These are phyloP conservation scores for Suillus americanus DNA, from an alignment of 768 basidiomycete genomes.

Conservation along the genomic window DNA sequence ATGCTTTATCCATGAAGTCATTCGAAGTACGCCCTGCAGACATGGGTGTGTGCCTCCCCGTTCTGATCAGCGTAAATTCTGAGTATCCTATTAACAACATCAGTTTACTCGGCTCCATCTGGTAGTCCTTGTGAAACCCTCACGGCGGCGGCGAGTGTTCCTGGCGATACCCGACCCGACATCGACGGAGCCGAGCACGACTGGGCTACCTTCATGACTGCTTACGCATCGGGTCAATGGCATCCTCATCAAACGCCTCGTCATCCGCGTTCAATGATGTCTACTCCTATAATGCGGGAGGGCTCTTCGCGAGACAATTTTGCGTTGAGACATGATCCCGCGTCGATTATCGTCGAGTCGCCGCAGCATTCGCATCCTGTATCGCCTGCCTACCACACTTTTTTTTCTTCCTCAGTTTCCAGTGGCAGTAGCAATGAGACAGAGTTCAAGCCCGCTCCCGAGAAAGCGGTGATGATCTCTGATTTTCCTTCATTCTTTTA, in stretches of 20 bases:
- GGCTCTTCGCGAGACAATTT: background rate
- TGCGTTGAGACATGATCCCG: constrained; percentile 10
- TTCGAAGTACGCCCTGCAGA: background rate
- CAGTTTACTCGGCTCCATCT: background rate
- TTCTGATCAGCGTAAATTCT: background rate
- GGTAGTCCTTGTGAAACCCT: constrained; percentile 3
- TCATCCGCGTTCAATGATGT: constrained; percentile 42
- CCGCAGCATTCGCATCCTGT: constrained; percentile 14
- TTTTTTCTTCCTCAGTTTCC: constrained; percentile 11
- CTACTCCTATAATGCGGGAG: constrained; percentile 16
- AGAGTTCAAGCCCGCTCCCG: background rate
- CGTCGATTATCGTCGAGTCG: constrained; percentile 5
- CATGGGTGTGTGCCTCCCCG: background rate
- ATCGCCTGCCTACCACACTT: constrained; percentile 6
- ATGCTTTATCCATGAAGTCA: constrained; percentile 1
- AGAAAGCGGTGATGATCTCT: background rate
- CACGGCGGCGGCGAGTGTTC: background rate
- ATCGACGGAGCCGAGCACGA: constrained; percentile 42
- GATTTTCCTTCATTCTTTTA: constrained; percentile 15
- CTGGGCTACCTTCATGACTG: constrained; percentile 76
- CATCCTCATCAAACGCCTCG: constrained; percentile 72
- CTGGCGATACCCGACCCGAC: constrained; percentile 11
- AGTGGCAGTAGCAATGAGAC: constrained; percentile 6
- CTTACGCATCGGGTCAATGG: constrained; percentile 78
- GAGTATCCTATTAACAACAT: background rate